Conservation (phyloP, 257 asterid species). For the Echites panduratus region DNA sequence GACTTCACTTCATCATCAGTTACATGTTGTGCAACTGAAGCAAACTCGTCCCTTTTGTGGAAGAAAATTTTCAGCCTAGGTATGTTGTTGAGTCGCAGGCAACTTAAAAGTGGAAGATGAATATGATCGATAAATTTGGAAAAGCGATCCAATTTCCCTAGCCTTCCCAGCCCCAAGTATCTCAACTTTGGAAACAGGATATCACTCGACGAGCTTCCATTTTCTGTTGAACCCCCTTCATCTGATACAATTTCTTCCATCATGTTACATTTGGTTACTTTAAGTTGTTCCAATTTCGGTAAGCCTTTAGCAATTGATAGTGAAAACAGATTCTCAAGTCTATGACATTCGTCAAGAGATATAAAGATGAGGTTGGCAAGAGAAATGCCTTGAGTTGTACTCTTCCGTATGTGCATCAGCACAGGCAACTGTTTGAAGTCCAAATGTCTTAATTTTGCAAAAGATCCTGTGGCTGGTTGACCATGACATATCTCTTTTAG, state of each 20-base stretch:
- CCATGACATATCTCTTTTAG: constrained; percentile 8
- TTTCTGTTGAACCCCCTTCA: constrained; percentile 1
- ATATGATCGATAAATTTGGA: constrained; percentile 8
- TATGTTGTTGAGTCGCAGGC: neutral
- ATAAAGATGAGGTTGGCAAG: constrained; percentile 1
- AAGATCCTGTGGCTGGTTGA: neutral
- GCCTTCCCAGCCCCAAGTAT: constrained; percentile 14
- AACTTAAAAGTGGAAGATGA: constrained; percentile 19
- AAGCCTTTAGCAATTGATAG: constrained; percentile 19
- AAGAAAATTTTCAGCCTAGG: constrained; percentile 9
- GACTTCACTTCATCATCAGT: neutral
- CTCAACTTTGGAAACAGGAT: constrained; percentile 22
- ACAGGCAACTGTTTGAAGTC: constrained; percentile 11
- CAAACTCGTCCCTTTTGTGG: neutral
- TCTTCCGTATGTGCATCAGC: constrained; percentile 12
- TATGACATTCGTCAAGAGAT: constrained; percentile 12
- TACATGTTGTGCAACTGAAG: neutral
- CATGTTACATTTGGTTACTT: constrained; percentile 15
- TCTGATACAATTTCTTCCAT: constrained; percentile 21
- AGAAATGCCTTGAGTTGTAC: constrained; percentile 3
- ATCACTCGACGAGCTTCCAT: neutral
- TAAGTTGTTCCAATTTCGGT: constrained; percentile 22
- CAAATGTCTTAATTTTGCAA: constrained; percentile 14
- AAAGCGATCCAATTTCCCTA: constrained; percentile 15
- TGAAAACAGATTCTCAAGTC: constrained; percentile 19